Evolutionary conservation across 169 alveolate genomes (phyloP).

Genomic region (Amoebophrya sp.): DNA sequence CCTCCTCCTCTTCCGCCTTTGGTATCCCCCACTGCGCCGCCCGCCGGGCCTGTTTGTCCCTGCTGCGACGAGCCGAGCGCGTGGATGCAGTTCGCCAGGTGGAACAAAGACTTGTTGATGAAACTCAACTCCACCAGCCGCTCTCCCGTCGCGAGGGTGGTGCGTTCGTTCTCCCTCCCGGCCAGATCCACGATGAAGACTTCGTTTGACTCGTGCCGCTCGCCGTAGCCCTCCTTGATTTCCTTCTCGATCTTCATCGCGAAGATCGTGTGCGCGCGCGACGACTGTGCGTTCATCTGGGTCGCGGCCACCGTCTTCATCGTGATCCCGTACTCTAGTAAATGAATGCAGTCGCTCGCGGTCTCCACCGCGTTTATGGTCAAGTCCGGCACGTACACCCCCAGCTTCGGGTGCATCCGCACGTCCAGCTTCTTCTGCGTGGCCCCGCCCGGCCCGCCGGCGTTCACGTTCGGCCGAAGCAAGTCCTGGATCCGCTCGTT

Average conservation of each 20-base stretch:
- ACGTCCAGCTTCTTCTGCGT: constrained; percentile 25
- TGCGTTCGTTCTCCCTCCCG: constrained; percentile 27
- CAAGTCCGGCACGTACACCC: constrained; percentile 21
- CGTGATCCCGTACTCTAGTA: constrained; percentile 22
- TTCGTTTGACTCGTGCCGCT: constrained; percentile 21
- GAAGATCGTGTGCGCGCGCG: constrained; percentile 33
- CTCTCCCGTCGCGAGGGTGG: constrained; percentile 25
- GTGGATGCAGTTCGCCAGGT: constrained; percentile 35
- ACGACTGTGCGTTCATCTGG: constrained; percentile 30
- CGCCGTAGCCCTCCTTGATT: constrained; percentile 9
- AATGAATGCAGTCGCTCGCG: not conserved
- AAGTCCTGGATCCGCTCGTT: constrained; percentile 20
- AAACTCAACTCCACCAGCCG: constrained; percentile 33
- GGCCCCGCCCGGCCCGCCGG: no score
- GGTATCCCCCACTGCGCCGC: no score
- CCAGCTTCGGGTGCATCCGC: constrained; percentile 30
- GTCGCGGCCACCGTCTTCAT: constrained; percentile 33
- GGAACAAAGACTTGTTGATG: constrained; percentile 29
- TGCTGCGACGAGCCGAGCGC: no score
- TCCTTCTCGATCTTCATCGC: constrained; percentile 19
- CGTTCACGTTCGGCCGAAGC: not conserved
- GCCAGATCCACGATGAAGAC: constrained; percentile 33
- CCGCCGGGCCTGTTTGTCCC: no score
- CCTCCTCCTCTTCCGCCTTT: no score
- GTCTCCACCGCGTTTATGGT: not conserved